A percentile compares a stretch with the other conserved stretches of the same genome.
Conservation (phyloP, 164 flowering plant genomes). For the Vitis rotundifolia region DNA sequence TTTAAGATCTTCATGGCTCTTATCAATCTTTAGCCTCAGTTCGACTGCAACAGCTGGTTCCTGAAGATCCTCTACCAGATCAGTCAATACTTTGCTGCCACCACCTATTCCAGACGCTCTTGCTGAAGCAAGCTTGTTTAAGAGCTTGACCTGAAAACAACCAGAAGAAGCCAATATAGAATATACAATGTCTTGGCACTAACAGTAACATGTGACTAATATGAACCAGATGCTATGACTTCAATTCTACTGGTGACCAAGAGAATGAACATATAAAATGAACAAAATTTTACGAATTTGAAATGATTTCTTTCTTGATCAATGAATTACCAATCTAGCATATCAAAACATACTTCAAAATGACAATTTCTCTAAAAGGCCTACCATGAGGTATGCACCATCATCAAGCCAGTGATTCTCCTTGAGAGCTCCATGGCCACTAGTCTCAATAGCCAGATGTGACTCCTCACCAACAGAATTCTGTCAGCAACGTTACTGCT, state of each 20-base stretch:
- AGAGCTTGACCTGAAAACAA: constrained; percentile 74
- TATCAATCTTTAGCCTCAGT: constrained; percentile 81
- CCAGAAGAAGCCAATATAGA: no score
- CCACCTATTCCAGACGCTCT: constrained; percentile 63
- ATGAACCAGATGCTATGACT: no score
- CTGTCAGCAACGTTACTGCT: constrained; percentile 38
- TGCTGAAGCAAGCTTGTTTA: constrained; percentile 96
- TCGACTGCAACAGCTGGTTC: constrained; percentile 88
- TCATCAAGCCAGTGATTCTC: constrained; percentile 99
- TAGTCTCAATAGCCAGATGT: constrained; percentile 97
- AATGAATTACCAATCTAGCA: not conserved
- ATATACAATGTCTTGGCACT: no score
- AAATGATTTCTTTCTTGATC: not conserved
- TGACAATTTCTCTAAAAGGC: constrained; percentile 4
- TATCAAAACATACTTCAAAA: not conserved
- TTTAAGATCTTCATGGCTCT: constrained; percentile 72
- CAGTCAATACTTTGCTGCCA: constrained; percentile 92
- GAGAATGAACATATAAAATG: not conserved
- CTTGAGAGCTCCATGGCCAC: constrained; percentile 99
- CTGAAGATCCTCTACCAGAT: constrained; percentile 80
- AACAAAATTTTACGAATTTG: not conserved
- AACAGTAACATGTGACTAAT: no score
- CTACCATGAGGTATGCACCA: constrained; percentile 98
- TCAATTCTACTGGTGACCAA: not conserved
- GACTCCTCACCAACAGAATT: constrained; percentile 91